phyloP scores from a whole-genome alignment of 176 grass and related monocot species.

The Hsuehochloa calcarea region DNA sequence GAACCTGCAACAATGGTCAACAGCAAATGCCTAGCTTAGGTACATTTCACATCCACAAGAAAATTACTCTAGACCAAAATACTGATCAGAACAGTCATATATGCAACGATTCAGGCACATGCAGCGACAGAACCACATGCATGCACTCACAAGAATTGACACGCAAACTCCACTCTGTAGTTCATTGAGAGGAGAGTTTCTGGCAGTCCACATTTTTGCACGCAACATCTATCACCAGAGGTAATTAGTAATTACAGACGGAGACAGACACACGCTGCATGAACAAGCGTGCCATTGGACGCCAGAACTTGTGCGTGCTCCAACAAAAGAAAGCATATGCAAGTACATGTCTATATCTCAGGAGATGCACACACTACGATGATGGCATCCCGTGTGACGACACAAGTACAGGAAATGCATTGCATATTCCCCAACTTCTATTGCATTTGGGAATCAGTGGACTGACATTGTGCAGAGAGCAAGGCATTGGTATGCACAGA shows the following conservation, averaged over 20 bases:
- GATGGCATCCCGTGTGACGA: slow-evolving; percentile 28
- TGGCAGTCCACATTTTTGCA: slow-evolving; percentile 20
- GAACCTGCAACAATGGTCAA: neutral
- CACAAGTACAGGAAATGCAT: slow-evolving; percentile 29
- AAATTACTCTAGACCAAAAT: slow-evolving; percentile 10
- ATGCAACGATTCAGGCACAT: neutral
- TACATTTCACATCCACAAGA: slow-evolving; percentile 5
- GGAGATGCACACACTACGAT: neutral
- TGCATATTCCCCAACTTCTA: slow-evolving; percentile 17
- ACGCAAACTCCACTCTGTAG: slow-evolving; percentile 15
- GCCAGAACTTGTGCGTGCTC: slow-evolving; percentile 11
- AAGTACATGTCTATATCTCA: neutral
- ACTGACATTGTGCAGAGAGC: slow-evolving; percentile 9
- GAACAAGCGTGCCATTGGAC: slow-evolving; percentile 25
- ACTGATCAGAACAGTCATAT: slow-evolving; percentile 13
- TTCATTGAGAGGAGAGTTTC: slow-evolving; percentile 28
- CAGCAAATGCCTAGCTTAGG: neutral
- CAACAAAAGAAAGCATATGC: slow-evolving; percentile 16
- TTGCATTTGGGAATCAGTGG: slow-evolving; percentile 11
- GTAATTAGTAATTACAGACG: neutral
- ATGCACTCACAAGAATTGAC: slow-evolving; percentile 11
- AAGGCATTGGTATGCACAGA: neutral
- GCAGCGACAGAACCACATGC: slow-evolving; percentile 24
- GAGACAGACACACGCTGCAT: slow-evolving; percentile 15
- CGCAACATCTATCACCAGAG: neutral